These are phyloP conservation scores for Moricandia moricandioides DNA, from an alignment of 345 rosid species.

Conservation along the genomic window DNA sequence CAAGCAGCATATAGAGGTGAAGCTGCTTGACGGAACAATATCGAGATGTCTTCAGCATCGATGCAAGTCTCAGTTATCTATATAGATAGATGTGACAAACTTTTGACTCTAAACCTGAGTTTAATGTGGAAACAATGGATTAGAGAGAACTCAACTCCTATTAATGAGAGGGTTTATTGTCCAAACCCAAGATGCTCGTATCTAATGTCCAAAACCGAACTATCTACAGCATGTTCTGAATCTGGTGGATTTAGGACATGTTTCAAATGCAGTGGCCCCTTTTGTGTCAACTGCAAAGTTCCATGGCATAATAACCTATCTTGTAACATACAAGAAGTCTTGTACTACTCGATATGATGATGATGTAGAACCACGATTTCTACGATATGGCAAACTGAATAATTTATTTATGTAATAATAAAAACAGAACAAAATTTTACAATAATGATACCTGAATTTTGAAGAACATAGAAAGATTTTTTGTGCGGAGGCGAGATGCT, in stretches of 20 bases:
- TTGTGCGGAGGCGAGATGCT: no score
- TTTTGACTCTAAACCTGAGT: conserved; percentile 52
- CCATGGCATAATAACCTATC: conserved; percentile 62
- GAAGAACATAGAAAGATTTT: no score
- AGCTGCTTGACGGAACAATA: conserved; percentile 50
- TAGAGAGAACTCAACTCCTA: conserved; percentile 58
- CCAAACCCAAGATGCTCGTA: conserved; percentile 70
- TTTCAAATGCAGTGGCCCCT: conserved; percentile 42
- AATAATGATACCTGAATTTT: no score
- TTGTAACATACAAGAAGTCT: conserved; percentile 42
- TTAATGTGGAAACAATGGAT: conserved; percentile 45
- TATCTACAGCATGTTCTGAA: conserved; percentile 20
- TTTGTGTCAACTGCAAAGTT: conserved; percentile 70
- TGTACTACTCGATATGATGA: background rate
- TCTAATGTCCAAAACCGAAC: conserved; percentile 58
- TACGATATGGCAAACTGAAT: no score
- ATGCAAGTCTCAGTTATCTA: conserved; percentile 48
- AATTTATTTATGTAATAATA: no score
- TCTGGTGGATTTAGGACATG: conserved; percentile 54
- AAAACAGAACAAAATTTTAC: no score
- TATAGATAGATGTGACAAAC: conserved; percentile 44
- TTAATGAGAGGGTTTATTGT: conserved; percentile 57
- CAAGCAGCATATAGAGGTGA: conserved; percentile 62
- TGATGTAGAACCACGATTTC: background rate
- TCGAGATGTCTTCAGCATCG: conserved; percentile 60